Base-by-base conservation (phyloP, 257 asterid genomes). In the Scutellaria barbata region DNA sequence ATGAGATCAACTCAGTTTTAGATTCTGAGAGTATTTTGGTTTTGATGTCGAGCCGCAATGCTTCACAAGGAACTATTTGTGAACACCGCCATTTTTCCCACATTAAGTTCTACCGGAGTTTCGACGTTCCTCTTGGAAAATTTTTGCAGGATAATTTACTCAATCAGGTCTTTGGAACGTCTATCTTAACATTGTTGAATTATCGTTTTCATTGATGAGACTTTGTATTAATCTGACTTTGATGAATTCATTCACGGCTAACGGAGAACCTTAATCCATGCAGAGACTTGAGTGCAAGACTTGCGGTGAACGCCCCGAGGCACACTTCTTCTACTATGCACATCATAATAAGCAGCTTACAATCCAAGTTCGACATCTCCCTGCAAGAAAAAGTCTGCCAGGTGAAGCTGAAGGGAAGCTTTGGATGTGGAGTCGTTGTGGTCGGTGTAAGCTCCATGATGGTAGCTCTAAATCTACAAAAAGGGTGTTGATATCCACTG, bases 371-470 rank as follows among this genome's bases (percentile, higher is more conserved):
- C 83, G 82, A 67, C 88, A 73, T 55, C 93, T 91, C 39, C 91
- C 92, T 35, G 62, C 66, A 40, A 81, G 67, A 22, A 84, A 81
- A 74, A 47, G 77, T 68, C 82, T 94, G 58, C 89, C 96, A 20
- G 97, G 98, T 51, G 96, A 84, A 83, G 73, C 79, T 58, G 96
- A 89, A 66, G 89, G 96, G 78, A 89, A 89, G 88, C 92, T 94
- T 76, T 94, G 98, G 98, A 94, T 94, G 98, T 94, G 98, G 98
- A 94, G 98, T 76, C 96, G 96, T 8, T 94, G 98, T 80, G 92
- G 95, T 59, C 82, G 83, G 76, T 89, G 94, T 81, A 90, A 86
- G 79, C 69, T 77, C 69, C 77, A 55, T 45, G 81, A 73, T 54
- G 90, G 84, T 59, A 72, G 71, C 80, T 83, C 86, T 42, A 84